Evolutionary conservation across 768 basidiomycete genomes (phyloP).

Genomic region (Leccinum uliginosum): DNA sequence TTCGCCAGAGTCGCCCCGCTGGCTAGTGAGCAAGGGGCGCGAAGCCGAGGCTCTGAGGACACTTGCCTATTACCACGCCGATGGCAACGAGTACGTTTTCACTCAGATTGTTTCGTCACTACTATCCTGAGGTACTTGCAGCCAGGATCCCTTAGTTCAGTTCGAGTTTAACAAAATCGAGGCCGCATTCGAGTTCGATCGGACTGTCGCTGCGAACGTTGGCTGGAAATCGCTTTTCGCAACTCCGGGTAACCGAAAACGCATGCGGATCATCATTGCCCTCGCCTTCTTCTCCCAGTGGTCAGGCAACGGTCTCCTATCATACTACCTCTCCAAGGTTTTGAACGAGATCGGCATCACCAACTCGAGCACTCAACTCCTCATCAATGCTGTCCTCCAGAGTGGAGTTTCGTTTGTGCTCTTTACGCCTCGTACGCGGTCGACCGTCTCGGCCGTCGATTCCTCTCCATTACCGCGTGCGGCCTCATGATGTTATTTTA

Average conservation of each 20-base stretch:
- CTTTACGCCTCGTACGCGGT: conserved; percentile 28
- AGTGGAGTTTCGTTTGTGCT: conserved; percentile 24
- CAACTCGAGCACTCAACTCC: conserved; percentile 47
- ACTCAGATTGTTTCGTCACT: not conserved
- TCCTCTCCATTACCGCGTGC: conserved; percentile 58
- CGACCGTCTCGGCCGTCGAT: conserved; percentile 62
- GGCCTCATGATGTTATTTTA: conserved; percentile 62
- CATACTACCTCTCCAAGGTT: conserved; percentile 72
- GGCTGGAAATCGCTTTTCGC: conserved; percentile 66
- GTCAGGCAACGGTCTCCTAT: conserved; percentile 70
- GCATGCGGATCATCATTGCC: conserved; percentile 63
- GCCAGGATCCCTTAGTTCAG: conserved; percentile 60
- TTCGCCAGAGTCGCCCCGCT: conserved; percentile 81
- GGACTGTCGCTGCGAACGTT: conserved; percentile 50
- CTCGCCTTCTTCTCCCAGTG: conserved; percentile 73
- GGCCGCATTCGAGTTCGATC: conserved; percentile 68
- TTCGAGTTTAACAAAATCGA: conserved; percentile 82
- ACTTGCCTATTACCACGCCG: conserved; percentile 80
- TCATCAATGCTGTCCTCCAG: conserved; percentile 62
- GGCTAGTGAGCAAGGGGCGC: conserved; percentile 70
- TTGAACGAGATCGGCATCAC: conserved; percentile 61
- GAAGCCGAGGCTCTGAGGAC: conserved; percentile 61
- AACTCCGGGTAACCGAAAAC: conserved; percentile 62
- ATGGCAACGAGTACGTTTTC: conserved; percentile 53
- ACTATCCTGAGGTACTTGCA: conserved; percentile 13